A percentile compares a stretch with the other conserved stretches of the same genome.
phyloP scores from a whole-genome alignment of 106 monocot species.

The Xerophyta viscosa region DNA sequence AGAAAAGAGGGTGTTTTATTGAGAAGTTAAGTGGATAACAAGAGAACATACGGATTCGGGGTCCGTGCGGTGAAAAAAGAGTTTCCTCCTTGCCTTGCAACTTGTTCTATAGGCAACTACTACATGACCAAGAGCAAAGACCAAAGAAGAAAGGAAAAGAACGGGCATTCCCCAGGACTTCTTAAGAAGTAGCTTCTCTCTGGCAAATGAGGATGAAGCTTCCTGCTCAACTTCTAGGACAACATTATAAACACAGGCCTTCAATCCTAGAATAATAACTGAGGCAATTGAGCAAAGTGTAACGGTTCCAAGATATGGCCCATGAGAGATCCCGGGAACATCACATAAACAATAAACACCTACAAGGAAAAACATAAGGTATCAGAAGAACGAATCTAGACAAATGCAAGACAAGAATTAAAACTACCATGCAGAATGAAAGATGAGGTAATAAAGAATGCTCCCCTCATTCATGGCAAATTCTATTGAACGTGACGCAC shows the following conservation, averaged over 20 bases:
- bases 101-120: constrained; percentile 75
- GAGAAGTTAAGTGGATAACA: no score
- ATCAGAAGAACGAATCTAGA: not conserved
- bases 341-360: constrained; percentile 74
- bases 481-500: no score
- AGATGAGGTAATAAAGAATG: no score
- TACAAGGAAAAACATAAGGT: constrained; percentile 13
- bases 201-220: constrained; percentile 17
- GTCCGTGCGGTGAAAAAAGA: constrained; percentile 50
- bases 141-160: constrained; percentile 66
- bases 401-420: no score
- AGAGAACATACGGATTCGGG: constrained; percentile 58
- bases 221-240: constrained; percentile 26
- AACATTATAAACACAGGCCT: constrained; percentile 58
- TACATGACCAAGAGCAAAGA: constrained; percentile 82
- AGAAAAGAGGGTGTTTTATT: no score
- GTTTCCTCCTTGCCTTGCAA: constrained; percentile 63
- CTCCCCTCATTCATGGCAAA: no score
- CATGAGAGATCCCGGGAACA: constrained; percentile 38
- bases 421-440: no score
- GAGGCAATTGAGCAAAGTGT: constrained; percentile 48
- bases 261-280: constrained; percentile 42
- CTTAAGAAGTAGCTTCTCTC: constrained; percentile 41
- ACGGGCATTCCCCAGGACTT: constrained; percentile 32
- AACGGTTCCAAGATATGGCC: constrained; percentile 64